Evolutionary conservation across 768 basidiomycete genomes (phyloP), one percentile per base, ranked within the genome.

Genomic region (Grammothele lineata): DNA sequence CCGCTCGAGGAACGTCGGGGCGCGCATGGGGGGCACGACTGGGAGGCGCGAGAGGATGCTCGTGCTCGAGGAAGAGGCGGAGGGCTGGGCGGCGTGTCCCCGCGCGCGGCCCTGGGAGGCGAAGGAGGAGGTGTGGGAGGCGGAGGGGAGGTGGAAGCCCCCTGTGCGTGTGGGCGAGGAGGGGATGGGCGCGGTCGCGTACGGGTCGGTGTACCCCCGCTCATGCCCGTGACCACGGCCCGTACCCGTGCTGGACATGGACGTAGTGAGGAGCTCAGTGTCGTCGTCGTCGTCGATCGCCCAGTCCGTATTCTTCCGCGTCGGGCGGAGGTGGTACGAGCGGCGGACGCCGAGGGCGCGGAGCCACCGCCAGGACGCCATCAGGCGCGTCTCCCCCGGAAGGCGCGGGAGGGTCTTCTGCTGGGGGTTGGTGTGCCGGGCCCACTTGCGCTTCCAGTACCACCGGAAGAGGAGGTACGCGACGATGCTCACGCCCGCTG

Each of bases 1-100:
- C 24, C 50, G 50, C 41, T 51, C 45, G 27, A 51, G 23, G 37
- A 51, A 26, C 19, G 50, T 47, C 30, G 50, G 50, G 22, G 42
- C 45, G 36, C 45, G 40, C 37, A 50, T 27, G 44, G 27, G 34
- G 7, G 44, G 50, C 8, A 30, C 27, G 17, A 36, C 24, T 15
- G 27, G 33, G 35, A 51, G 18, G 18, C 30, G 45, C n/a, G 50
- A 37, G 7, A 51, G 45, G 27, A 51, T 36, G 34, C 44, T 32
- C 24, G 41, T 34, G 41, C 41, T 43, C 35, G 50, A 51, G 19
- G 45, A 26, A 39, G 37, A 35, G 35, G 50, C 34, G 33, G 34
- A 32, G 24, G 45, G 36, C 22, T 36, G 18, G 40, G 37, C 43
- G 23, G 24, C 14, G 27, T 30, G 27, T 30, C 27, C 27, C n/a